phyloP scores from a whole-genome alignment of 2,329 filamentous ascomycete species.

The Stemphylium lycopersici region DNA sequence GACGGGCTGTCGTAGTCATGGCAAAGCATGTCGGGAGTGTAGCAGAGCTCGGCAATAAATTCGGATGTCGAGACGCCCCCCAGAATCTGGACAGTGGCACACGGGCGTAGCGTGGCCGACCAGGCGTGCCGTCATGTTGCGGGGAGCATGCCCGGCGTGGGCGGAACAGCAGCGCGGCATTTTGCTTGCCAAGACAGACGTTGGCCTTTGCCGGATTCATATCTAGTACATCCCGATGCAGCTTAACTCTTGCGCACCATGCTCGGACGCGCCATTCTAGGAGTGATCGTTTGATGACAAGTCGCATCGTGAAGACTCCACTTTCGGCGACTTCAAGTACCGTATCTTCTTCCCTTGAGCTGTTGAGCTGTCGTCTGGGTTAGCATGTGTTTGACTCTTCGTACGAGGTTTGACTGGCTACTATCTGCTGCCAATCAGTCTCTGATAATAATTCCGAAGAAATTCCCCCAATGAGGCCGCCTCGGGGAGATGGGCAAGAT shows the following conservation, averaged over 20 bases:
- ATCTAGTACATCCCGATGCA: neutral
- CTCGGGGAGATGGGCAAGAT: no score
- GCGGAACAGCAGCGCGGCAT: conserved; percentile 35
- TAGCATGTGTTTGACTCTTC: neutral
- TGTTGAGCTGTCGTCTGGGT: neutral
- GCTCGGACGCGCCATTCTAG: neutral
- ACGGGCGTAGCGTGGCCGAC: conserved; percentile 18
- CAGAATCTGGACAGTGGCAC: conserved; percentile 10
- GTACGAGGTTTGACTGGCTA: neutral
- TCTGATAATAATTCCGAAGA: no score
- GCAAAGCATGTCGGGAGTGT: conserved; percentile 33
- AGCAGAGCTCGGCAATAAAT: conserved; percentile 28
- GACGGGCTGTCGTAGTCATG: conserved; percentile 16
- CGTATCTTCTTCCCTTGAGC: conserved; percentile 9
- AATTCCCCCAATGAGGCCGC: neutral
- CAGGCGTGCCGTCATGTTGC: conserved; percentile 35
- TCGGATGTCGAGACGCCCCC: conserved; percentile 27
- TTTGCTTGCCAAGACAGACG: conserved; percentile 21
- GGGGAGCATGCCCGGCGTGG: conserved; percentile 20
- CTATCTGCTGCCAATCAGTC: no score
- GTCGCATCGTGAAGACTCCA: conserved; percentile 7
- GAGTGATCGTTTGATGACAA: neutral
- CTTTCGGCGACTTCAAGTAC: conserved; percentile 9
- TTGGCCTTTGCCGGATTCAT: conserved; percentile 1
- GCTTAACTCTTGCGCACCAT: conserved; percentile 4